Evolutionary conservation across 495 filamentous ascomycete species (phyloP), one percentile per base, ranked within the genome.

Genomic region (Lepidopterella palustris): DNA sequence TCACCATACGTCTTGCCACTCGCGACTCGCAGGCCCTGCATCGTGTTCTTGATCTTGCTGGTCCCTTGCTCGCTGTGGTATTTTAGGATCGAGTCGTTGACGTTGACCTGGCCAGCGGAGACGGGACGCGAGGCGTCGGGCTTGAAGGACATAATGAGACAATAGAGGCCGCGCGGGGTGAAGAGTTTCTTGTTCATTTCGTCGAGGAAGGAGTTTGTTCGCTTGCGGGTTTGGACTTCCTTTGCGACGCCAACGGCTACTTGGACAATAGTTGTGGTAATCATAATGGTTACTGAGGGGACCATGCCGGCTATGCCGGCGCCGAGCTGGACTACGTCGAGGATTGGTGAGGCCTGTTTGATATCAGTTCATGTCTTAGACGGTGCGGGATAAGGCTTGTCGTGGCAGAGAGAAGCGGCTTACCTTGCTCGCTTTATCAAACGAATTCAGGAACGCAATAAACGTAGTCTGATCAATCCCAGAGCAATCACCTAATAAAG

Each of bases 141-240:
- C 21, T 81, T 78, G 69, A 79, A 84, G 8, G 80, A 80, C 79
- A 87, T 82, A 31, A 87, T 71, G 4, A 86, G 67, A 55, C 78
- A 80, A 67, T 78, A 84, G 0, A 86, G 73, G 5, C 83, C 84
- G 18, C 77, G 79, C 0, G 83, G 83, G 27, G 72, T 73, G 71
- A 85, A 86, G 45, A 84, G 75, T 31, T 80, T 72, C 5, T 78
- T 69, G 69, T 86, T 86, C 66, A 83, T 78, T 53, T 75, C 73
- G 39, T 79, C 72, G 15, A 87, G 75, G 71, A 79, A 85, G 1
- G 56, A 71, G 55, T 83, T 85, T 4, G 78, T 76, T 47, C 80
- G 78, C 51, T 47, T 48, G 8, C 60, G 59, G 10, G 26, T 53
- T 57, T 70, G 67, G 25, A 58, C 68, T 72, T 59, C 70, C 53